phyloP scores from a whole-genome alignment of 805 yeast species.

The Yamadazyma kitorensis region DNA sequence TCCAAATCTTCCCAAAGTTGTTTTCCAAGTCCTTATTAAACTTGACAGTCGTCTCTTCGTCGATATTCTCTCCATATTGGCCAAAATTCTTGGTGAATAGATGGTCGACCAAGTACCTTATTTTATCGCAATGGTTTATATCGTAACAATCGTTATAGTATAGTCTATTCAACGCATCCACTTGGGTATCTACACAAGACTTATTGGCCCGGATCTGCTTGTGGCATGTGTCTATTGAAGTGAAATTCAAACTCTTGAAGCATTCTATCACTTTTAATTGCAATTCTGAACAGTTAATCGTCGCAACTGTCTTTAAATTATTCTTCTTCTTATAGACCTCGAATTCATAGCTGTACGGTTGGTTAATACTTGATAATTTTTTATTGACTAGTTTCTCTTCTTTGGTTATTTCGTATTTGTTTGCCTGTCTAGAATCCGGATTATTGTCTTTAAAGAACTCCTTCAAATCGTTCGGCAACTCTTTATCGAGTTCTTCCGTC shows the following conservation, averaged over 20 bases:
- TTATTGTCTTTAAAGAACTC: slow-evolving; percentile 29
- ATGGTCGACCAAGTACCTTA: slow-evolving; percentile 34
- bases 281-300: slow-evolving; percentile 40
- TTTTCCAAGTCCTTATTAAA: slow-evolving; percentile 30
- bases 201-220: slow-evolving; percentile 25
- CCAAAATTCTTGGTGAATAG: slow-evolving; percentile 37
- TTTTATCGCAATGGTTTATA: slow-evolving; percentile 33
- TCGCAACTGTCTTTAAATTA: slow-evolving; percentile 21
- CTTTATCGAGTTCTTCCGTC: slow-evolving; percentile 27
- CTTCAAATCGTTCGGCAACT: slow-evolving; percentile 32
- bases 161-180: slow-evolving; percentile 29
- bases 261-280: slow-evolving; percentile 36
- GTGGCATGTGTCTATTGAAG: slow-evolving; percentile 27
- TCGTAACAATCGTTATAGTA: slow-evolving; percentile 36
- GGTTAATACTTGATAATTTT: slow-evolving; percentile 18
- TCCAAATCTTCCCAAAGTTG: slow-evolving; percentile 33
- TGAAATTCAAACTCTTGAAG: slow-evolving; percentile 29
- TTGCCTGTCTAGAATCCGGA: slow-evolving; percentile 24
- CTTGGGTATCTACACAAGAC: slow-evolving; percentile 33
- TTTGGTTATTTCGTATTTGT: slow-evolving; percentile 23
- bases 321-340: slow-evolving; percentile 30
- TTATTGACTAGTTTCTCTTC: slow-evolving; percentile 26
- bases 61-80: slow-evolving; percentile 28
- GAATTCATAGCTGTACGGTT: slow-evolving; percentile 23
- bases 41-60: slow-evolving; percentile 22